phyloP scores from a whole-genome alignment of 768 basidiomycete genomes.

The Lentinula boryana region DNA sequence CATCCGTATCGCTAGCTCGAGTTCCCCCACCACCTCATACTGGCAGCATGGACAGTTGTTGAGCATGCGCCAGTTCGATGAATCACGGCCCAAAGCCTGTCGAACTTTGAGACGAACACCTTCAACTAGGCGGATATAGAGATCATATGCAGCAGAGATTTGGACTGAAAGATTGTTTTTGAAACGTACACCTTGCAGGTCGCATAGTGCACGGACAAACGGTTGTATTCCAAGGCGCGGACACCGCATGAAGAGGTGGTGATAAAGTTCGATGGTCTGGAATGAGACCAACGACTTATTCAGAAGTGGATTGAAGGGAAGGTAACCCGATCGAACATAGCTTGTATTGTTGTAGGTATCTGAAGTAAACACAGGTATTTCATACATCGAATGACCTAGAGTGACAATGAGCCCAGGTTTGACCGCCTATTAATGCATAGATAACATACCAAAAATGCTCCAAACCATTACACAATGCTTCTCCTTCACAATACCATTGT shows the following conservation, averaged over 20 bases:
- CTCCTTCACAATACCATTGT: too few species aligned
- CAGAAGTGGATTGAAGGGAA: background rate
- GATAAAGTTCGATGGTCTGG: conserved; percentile 6
- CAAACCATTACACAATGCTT: too few species aligned
- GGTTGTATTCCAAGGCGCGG: conserved; percentile 16
- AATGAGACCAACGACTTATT: background rate
- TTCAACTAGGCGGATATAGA: conserved; percentile 9
- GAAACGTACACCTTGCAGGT: conserved; percentile 9
- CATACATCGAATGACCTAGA: too few species aligned
- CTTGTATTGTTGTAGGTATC: background rate
- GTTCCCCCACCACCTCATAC: conserved; percentile 8
- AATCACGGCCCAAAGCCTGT: conserved; percentile 5
- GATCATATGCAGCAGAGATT: conserved; percentile 8
- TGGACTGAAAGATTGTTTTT: background rate
- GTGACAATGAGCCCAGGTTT: too few species aligned
- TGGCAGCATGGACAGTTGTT: conserved; percentile 12
- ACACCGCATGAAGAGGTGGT: background rate
- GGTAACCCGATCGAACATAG: background rate
- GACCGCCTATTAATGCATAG: too few species aligned
- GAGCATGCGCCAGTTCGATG: conserved; percentile 9
- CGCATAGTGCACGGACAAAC: conserved; percentile 12
- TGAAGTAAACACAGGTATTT: too few species aligned
- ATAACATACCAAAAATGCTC: too few species aligned
- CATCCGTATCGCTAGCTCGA: background rate
- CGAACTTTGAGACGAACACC: background rate